Evolutionary conservation across 2,329 filamentous ascomycete species (phyloP), one percentile per base, ranked within the genome.

Genomic region (Sphaerostilbella broomeana): DNA sequence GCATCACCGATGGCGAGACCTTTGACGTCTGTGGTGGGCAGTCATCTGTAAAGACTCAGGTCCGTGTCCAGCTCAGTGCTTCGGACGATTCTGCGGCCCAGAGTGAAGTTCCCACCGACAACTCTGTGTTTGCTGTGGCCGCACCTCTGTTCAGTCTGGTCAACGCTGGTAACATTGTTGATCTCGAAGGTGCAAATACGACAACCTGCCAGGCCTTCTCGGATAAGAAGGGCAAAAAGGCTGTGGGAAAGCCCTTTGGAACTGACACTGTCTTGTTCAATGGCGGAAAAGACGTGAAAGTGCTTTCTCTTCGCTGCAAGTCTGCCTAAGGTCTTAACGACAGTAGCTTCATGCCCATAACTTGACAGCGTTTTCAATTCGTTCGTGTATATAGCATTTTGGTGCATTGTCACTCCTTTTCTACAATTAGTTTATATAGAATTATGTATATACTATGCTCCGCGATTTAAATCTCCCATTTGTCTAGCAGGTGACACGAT

Each of bases 61-160:
- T 36, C 17, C 34, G 24, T 6, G 34, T 36, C 4, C 34, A 36
- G n/a, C 16, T 36, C 18, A 19, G 21, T 13, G 26, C 24, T 6
- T 22, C 17, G 13, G 34, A 36, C 20, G 34, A 36, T 36, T 36
- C 34, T 11, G 34, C 34, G 7, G 7, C 15, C 17, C 34, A 36
- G 24, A 20, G 26, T 12, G 24, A 36, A 4, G 24, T 36, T 13
- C 24, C 24, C 4, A 16, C 12, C 5, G 34, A 36, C 16, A 18
- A 25, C 5, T 36, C 24, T 10, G 24, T 16, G n/a, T 28, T 36
- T 18, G 17, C 17, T 8, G 16, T 20, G n/a, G n/a, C n/a, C n/a
- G n/a, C n/a, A n/a, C n/a, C 12, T 36, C 34, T 28, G n/a, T 36
- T 28, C 24, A 27, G 12, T 6, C 19, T 27, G 7, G 34, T 21